phyloP scores from a whole-genome alignment of 495 filamentous ascomycete species.

The Pseudoneurospora amorphoporcata region DNA sequence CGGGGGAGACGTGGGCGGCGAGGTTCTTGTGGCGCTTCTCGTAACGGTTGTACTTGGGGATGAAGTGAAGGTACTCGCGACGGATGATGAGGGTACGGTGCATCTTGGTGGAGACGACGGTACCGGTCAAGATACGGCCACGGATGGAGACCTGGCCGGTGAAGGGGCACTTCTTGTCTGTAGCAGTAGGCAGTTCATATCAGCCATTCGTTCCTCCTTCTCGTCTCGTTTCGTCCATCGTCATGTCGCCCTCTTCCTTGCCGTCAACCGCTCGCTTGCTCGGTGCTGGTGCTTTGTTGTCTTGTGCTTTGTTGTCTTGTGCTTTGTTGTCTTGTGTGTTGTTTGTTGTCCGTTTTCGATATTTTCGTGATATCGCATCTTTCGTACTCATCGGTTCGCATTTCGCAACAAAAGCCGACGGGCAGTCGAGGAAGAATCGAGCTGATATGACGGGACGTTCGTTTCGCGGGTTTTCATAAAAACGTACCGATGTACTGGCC shows the following conservation, averaged over 20 bases:
- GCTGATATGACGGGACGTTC: not conserved
- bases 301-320: not conserved
- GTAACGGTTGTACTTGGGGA: constrained; percentile 98
- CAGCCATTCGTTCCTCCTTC: not conserved
- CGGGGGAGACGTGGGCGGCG: constrained; percentile 93
- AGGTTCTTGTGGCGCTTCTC: constrained; percentile 99
- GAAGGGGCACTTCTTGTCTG: constrained; percentile 99
- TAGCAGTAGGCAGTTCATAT: constrained; percentile 6
- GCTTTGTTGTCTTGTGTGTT: not conserved
- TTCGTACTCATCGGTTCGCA: not conserved
- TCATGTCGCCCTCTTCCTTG: not conserved
- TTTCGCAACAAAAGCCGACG: not conserved
- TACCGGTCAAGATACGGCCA: constrained; percentile 98
- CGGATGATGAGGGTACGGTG: constrained; percentile 98
- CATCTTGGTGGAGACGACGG: constrained; percentile 99
- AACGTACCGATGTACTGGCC: constrained; percentile 96
- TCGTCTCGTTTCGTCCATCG: not conserved
- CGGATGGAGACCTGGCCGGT: constrained; percentile 96
- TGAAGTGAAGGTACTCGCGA: constrained; percentile 99
- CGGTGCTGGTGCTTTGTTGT: not conserved
- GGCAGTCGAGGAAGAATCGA: not conserved
- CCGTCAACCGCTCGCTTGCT: not conserved
- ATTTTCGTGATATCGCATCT: not conserved
- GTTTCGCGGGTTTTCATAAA: constrained; percentile 1
- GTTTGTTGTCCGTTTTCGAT: not conserved